Evolutionary conservation across 1,139 yeast genomes (phyloP), one percentile per base, ranked within the genome.

Genomic region (Protomyces arabidopsidicola): DNA sequence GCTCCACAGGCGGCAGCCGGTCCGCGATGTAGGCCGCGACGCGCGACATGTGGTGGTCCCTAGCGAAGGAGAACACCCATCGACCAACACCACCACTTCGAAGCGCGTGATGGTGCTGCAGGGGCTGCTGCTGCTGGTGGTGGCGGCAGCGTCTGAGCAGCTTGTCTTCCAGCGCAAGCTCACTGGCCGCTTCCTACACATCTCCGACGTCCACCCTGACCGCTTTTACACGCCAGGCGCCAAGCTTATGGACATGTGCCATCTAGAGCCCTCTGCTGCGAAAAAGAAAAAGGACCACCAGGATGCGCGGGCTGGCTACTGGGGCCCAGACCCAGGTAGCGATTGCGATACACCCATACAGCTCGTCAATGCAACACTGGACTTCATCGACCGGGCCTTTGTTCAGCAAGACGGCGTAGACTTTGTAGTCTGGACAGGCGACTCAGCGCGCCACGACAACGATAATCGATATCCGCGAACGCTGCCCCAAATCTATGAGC

Each of bases 401-500:
- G 82, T 80, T 67, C 84, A 88, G 68, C 58, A 53, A 22, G 66
- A 61, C 14, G 64, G 64, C 12, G 84, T 89, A 58, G 96, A 89
- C 73, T 89, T 89, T 72, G 85, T 89, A 36, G 81, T 89, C 18
- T 89, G 96, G 96, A 88, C 96, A 0, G 96, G 96, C 39, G 96
- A 89, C 75, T 89, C 88, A 70, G 84, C 88, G 53, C 80, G 96
- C 64, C 96, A 89, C 73, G 96, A 89, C 73, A 87, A 86, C 71
- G 96, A 89, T 74, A 78, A 95, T 71, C 72, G 75, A 48, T 75
- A 75, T 71, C 96, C 96, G 2, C 81, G 96, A 75, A 83, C 88
- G 1, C 93, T 87, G 70, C 71, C 73, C 66, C 82, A 84, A 66
- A 89, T 89, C 59, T 82, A 87, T 67, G 86, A 85, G 18, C 80